Conservation (phyloP, 1,139 yeast species). For the Arxiozyma telluris region DNA sequence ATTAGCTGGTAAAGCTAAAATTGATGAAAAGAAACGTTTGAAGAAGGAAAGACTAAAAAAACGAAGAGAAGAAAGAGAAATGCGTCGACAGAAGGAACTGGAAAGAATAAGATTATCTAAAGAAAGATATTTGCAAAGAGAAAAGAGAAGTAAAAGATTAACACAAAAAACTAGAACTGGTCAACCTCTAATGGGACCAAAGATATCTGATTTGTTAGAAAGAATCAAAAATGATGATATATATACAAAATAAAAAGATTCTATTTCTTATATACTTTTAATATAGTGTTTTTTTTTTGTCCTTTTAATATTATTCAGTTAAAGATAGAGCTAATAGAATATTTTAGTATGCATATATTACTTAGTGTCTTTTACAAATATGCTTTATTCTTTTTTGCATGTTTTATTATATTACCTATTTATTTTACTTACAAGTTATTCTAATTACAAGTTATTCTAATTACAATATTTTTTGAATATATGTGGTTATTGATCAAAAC, state of each 20-base stretch:
- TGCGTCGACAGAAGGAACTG: slow-evolving; percentile 28
- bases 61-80: slow-evolving; percentile 32
- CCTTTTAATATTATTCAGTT: slow-evolving; percentile 2
- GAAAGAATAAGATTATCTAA: slow-evolving; percentile 27
- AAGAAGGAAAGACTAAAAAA: slow-evolving; percentile 37
- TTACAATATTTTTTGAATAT: background rate
- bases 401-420: background rate
- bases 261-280: too few relatives aligned
- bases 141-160: slow-evolving; percentile 42
- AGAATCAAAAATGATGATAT: slow-evolving; percentile 52
- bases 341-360: too few relatives aligned
- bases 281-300: background rate
- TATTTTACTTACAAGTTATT: background rate
- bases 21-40: slow-evolving; percentile 38
- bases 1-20: slow-evolving; percentile 18
- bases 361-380: background rate
- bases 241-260: slow-evolving; percentile 15
- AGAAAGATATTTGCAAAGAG: slow-evolving; percentile 33
- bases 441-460: background rate
- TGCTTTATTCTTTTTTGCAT: background rate
- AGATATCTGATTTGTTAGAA: slow-evolving; percentile 69
- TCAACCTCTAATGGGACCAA: slow-evolving; percentile 87
- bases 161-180: slow-evolving; percentile 61
- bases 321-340: background rate
- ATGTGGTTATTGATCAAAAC: background rate